phyloP scores from a whole-genome alignment of 2,329 filamentous ascomycete genomes.

The Pyrenophora graminea region DNA sequence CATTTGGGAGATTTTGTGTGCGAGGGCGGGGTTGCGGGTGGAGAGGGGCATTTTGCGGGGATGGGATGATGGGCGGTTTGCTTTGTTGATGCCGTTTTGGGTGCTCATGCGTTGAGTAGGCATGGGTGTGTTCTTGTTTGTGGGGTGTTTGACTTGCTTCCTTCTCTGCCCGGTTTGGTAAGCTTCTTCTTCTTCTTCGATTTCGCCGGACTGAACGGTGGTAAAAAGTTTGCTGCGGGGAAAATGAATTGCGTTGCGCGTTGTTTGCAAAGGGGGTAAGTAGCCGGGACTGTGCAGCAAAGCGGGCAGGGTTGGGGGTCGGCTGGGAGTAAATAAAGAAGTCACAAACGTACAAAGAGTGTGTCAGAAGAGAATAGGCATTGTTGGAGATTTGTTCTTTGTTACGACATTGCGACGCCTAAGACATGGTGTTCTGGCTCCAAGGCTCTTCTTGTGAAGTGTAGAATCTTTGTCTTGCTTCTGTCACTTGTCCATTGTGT shows the following conservation, averaged over 20 bases:
- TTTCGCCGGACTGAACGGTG: neutral
- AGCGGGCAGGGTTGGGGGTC: slow-evolving; percentile 15
- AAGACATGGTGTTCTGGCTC: slow-evolving; percentile 23
- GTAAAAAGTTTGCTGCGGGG: slow-evolving; percentile 17
- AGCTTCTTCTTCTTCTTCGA: neutral
- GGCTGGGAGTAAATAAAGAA: slow-evolving; percentile 30
- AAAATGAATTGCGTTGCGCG: neutral
- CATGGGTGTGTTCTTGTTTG: slow-evolving; percentile 2
- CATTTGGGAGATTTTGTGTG: slow-evolving; percentile 68
- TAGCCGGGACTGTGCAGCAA: slow-evolving; percentile 13
- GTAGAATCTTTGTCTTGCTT: slow-evolving; percentile 28
- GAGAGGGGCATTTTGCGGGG: slow-evolving; percentile 11
- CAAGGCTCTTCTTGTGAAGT: slow-evolving; percentile 18
- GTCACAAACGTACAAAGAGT: slow-evolving; percentile 34
- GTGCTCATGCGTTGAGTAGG: slow-evolving; percentile 15
- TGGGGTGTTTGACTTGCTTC: neutral
- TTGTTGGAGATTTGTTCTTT: slow-evolving; percentile 39
- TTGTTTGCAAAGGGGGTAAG: slow-evolving; percentile 1
- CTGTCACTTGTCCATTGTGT: slow-evolving; percentile 24
- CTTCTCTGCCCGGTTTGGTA: neutral
- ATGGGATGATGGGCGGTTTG: neutral
- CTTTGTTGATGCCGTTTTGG: slow-evolving; percentile 19
- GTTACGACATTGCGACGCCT: slow-evolving; percentile 15
- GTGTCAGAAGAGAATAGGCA: slow-evolving; percentile 17
- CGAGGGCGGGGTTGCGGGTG: slow-evolving; percentile 54